Percentiles rank a stretch among this genome's conserved stretches.
These are phyloP conservation scores for Phytophthora ramorum DNA, from an alignment of 352 stramenopile species.

Conservation along the genomic window DNA sequence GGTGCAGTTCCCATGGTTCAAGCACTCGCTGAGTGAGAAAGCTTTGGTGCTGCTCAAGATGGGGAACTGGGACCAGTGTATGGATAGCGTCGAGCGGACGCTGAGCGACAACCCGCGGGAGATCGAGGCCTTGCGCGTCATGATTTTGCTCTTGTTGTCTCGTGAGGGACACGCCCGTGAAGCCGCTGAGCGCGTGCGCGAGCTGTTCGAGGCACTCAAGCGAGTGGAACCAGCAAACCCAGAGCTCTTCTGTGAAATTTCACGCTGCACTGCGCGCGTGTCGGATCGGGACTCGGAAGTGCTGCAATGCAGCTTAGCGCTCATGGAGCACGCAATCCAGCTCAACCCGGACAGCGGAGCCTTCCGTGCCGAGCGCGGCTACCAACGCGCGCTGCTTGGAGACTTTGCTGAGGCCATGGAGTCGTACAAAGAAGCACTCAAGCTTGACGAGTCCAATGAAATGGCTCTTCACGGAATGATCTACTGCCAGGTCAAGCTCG, in stretches of 20 bases:
- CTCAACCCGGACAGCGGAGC: conserved; percentile 65
- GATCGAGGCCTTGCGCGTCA: conserved; percentile 75
- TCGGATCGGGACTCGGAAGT: conserved; percentile 75
- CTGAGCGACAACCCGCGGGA: conserved; percentile 70
- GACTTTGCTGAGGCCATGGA: conserved; percentile 85
- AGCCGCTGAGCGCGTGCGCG: conserved; percentile 59
- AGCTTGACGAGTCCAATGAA: conserved; percentile 89
- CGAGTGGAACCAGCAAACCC: conserved; percentile 76
- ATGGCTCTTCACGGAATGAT: conserved; percentile 91
- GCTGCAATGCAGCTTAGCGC: conserved; percentile 68
- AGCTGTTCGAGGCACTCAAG: conserved; percentile 74
- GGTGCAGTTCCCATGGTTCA: conserved; percentile 85
- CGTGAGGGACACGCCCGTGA: conserved; percentile 66
- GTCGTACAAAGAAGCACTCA: conserved; percentile 87
- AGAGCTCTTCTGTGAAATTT: conserved; percentile 69
- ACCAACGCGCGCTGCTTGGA: conserved; percentile 76
- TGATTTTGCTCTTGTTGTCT: conserved; percentile 73
- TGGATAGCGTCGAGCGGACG: conserved; percentile 80
- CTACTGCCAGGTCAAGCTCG: conserved; percentile 92
- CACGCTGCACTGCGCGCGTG: conserved; percentile 64
- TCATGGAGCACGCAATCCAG: conserved; percentile 77
- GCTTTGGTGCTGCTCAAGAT: conserved; percentile 85
- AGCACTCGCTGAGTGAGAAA: conserved; percentile 84
- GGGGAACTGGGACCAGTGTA: conserved; percentile 86
- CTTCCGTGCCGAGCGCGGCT: conserved; percentile 80